Percentiles rank a stretch among this genome's conserved stretches.
Conservation (phyloP, 2,329 filamentous ascomycete species). For the Triangularia setosa region DNA sequence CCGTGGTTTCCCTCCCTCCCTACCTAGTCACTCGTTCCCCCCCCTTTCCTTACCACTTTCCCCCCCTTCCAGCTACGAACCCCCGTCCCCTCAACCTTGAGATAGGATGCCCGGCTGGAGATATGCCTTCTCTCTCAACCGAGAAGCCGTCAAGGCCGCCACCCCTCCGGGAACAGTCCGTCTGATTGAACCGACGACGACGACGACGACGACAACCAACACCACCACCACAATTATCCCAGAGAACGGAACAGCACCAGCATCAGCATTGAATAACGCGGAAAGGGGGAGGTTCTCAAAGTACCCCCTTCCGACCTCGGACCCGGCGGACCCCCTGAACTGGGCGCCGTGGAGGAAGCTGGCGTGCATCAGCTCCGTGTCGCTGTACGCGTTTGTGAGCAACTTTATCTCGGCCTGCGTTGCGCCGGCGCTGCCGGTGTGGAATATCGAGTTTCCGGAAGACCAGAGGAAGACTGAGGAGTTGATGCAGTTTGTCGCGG, state of each 20-base stretch:
- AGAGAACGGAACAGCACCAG: not conserved
- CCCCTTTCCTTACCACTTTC: not conserved
- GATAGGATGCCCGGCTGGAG: conserved; percentile 25
- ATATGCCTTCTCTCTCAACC: conserved; percentile 22
- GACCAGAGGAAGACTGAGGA: conserved; percentile 26
- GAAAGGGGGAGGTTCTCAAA: conserved; percentile 19
- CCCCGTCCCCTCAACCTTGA: not conserved
- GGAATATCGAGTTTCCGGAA: conserved; percentile 30
- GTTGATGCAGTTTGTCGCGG: conserved; percentile 32
- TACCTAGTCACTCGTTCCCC: not conserved
- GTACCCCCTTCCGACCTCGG: conserved; percentile 27
- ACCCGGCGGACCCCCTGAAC: conserved; percentile 37
- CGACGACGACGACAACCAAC: too few species aligned
- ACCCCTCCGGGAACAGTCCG: conserved; percentile 24
- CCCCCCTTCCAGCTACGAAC: too few species aligned
- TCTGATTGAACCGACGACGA: conserved; percentile 24
- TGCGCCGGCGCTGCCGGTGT: conserved; percentile 32
- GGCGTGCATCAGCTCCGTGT: conserved; percentile 26
- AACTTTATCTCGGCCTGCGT: conserved; percentile 34
- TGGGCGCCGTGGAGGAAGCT: conserved; percentile 33
- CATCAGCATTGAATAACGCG: too few species aligned
- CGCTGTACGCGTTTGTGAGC: conserved; percentile 33
- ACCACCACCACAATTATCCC: not conserved
- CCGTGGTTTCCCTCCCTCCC: not conserved
- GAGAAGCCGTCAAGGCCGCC: conserved; percentile 21